Conservation (phyloP, 2,329 filamentous ascomycete genomes). For the Fusarium sp. region DNA sequence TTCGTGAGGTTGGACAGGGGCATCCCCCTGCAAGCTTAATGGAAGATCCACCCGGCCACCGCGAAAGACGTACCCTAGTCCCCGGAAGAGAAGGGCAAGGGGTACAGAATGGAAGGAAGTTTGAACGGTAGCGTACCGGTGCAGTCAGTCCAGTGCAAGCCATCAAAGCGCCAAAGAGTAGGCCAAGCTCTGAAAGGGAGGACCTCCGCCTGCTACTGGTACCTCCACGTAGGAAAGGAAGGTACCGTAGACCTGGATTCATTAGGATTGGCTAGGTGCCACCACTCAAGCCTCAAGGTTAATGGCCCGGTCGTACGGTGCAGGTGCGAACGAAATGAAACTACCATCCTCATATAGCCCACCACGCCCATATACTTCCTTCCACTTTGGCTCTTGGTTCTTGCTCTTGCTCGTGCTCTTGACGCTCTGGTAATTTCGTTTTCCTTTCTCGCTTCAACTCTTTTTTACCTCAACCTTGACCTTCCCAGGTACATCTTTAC, state of each 20-base stretch:
- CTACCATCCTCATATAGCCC: constrained; percentile 42
- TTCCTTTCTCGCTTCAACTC: constrained; percentile 32
- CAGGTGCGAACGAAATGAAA: constrained; percentile 38
- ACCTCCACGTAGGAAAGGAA: constrained; percentile 2
- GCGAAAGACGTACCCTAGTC: constrained; percentile 28
- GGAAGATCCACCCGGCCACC: constrained; percentile 37
- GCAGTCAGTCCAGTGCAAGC: constrained; percentile 21
- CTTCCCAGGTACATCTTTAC: constrained; percentile 1
- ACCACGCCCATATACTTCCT: constrained; percentile 36
- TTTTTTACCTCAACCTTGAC: constrained; percentile 3
- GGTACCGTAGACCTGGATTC: constrained; percentile 39
- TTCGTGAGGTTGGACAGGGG: constrained; percentile 16
- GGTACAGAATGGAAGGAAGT: constrained; percentile 23
- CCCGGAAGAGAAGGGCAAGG: constrained; percentile 35
- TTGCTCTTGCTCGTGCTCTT: constrained; percentile 20
- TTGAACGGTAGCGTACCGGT: constrained; percentile 21
- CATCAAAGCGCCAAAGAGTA: constrained; percentile 20
- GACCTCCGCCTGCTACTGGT: constrained; percentile 37
- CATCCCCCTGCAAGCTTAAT: constrained; percentile 30
- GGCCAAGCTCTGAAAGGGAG: constrained; percentile 39
- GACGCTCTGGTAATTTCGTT: constrained; percentile 40
- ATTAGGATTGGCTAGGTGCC: constrained; percentile 26
- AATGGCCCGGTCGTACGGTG: constrained; percentile 44
- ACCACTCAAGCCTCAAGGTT: constrained; percentile 38
- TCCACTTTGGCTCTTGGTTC: constrained; percentile 32